These are phyloP conservation scores for Xylaria sp. DNA, from an alignment of 495 filamentous ascomycete genomes.

Conservation along the genomic window DNA sequence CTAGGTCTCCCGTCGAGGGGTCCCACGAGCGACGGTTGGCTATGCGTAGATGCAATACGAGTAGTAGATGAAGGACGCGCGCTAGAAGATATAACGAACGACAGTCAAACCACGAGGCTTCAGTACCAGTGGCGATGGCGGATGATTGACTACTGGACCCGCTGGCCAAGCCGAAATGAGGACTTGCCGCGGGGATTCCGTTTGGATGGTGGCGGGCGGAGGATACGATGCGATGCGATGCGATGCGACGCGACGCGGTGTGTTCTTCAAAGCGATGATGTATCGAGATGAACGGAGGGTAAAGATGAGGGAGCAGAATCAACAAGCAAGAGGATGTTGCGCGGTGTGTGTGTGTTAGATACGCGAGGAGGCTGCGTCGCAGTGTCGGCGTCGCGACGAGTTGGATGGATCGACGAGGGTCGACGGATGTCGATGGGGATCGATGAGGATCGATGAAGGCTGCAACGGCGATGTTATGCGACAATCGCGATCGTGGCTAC, in stretches of 20 bases:
- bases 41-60: conserved; percentile 20
- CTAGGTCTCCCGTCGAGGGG: conserved; percentile 1
- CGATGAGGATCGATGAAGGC: background rate
- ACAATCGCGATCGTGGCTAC: background rate
- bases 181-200: conserved; percentile 24
- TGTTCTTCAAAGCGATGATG: background rate
- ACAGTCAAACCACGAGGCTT: conserved; percentile 8
- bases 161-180: conserved; percentile 26
- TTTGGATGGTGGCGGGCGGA: background rate
- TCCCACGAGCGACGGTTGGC: conserved; percentile 15
- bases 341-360: conserved; percentile 8
- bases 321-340: conserved; percentile 6
- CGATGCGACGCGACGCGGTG: background rate
- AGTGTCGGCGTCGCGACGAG: background rate
- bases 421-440: too few relatives aligned
- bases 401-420: background rate
- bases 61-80: conserved; percentile 13
- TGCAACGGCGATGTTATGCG: background rate
- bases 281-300: background rate
- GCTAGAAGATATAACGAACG: conserved; percentile 18
- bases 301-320: background rate
- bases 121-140: background rate
- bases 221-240: background rate
- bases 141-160: conserved; percentile 26
- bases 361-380: background rate